Conservation (phyloP, 495 filamentous ascomycete genomes). For the Saxophila tyrrhenica region DNA sequence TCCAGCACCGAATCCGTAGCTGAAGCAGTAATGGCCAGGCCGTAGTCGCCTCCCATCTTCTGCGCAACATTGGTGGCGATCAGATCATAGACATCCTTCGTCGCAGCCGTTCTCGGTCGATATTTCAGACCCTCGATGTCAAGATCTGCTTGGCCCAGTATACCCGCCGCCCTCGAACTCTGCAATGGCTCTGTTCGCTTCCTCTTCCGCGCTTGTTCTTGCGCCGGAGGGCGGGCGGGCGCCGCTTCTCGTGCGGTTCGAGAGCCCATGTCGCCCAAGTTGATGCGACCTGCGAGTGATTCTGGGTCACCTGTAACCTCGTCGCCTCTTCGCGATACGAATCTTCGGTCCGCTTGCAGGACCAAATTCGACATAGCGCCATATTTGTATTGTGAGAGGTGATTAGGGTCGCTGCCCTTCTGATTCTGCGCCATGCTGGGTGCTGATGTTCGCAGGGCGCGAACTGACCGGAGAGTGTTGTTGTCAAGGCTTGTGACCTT, state of each 20-base stretch:
- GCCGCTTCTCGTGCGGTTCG: constrained; percentile 66
- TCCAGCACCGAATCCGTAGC: constrained; percentile 92
- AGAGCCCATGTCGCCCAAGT: constrained; percentile 87
- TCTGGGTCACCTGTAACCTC: constrained; percentile 96
- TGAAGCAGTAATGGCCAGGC: constrained; percentile 72
- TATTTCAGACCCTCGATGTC: constrained; percentile 79
- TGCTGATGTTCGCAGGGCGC: constrained; percentile 2
- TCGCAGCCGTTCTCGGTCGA: constrained; percentile 80
- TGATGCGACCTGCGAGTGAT: constrained; percentile 86
- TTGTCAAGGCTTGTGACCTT: too few species aligned
- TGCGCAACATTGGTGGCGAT: constrained; percentile 83
- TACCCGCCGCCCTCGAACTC: constrained; percentile 57
- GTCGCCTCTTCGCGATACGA: constrained; percentile 81
- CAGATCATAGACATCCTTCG: constrained; percentile 88
- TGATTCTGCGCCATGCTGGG: constrained; percentile 16
- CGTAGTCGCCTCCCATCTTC: constrained; percentile 84
- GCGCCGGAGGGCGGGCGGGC: constrained; percentile 40
- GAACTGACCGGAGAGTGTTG: constrained; percentile 3
- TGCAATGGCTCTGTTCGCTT: constrained; percentile 64
- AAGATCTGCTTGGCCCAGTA: constrained; percentile 75
- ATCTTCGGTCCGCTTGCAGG: constrained; percentile 95
- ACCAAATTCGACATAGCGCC: constrained; percentile 99
- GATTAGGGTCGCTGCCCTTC: constrained; percentile 32
- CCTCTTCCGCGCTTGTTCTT: constrained; percentile 72
- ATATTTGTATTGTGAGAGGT: constrained; percentile 98